Evolutionary conservation across 331 rosid species (phyloP).

Genomic region (Acacia concinna): DNA sequence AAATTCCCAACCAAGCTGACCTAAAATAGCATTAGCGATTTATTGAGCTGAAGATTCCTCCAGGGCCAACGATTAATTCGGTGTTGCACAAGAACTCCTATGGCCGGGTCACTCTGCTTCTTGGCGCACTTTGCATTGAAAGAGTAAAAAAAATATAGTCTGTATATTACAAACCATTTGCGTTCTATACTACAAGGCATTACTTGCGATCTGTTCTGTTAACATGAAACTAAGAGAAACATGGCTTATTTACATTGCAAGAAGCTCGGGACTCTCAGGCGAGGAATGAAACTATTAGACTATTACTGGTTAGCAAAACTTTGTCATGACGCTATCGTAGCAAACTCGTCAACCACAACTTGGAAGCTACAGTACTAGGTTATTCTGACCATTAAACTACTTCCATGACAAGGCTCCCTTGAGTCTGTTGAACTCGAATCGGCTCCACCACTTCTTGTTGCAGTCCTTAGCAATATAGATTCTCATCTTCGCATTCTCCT

Average conservation of each 20-base stretch:
- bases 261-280: background rate
- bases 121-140: background rate
- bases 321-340: constrained; percentile 17
- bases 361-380: constrained; percentile 48
- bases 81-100: background rate
- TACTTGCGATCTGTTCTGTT: background rate
- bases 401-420: constrained; percentile 53
- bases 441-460: constrained; percentile 45
- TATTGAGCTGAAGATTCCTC: background rate
- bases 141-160: background rate
- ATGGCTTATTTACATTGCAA: background rate
- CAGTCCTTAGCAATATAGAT: constrained; percentile 43
- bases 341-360: constrained; percentile 36
- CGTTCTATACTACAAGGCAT: background rate
- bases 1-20: background rate
- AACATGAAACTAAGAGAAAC: background rate
- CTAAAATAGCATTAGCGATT: background rate
- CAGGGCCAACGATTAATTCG: constrained; percentile 6
- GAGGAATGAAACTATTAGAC: background rate
- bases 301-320: constrained; percentile 5
- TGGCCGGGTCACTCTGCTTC: background rate
- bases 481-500: constrained; percentile 67
- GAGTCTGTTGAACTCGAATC: constrained; percentile 57
- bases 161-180: background rate
- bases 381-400: constrained; percentile 45